Conservation (phyloP, 192 early-diverging fungal genomes). For the Rhizophlyctis rosea region DNA sequence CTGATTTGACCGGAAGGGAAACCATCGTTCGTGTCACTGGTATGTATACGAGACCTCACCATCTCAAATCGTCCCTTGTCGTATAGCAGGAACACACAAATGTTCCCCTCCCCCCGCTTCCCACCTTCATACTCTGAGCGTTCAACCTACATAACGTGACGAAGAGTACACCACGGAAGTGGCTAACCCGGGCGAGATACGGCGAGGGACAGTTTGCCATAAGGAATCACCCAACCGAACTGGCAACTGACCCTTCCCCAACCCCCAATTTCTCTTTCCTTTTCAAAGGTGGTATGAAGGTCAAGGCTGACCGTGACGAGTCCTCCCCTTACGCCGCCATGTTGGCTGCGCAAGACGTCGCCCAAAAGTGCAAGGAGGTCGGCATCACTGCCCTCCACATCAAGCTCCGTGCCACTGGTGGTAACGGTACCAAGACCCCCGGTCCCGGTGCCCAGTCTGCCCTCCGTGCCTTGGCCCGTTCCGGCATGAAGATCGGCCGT, state of each 20-base stretch:
- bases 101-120: too few species aligned
- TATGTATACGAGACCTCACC: too few species aligned
- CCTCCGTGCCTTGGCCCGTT: constrained; percentile 97
- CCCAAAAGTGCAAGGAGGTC: constrained; percentile 97
- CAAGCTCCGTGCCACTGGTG: constrained; percentile 99
- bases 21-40: constrained; percentile 98
- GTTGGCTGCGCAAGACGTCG: constrained; percentile 99
- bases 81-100: too few species aligned
- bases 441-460: constrained; percentile 97
- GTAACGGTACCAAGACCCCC: constrained; percentile 97
- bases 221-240: too few species aligned
- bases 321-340: constrained; percentile 99
- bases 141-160: too few species aligned
- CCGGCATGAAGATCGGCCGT: constrained; percentile 98
- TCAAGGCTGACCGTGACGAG: constrained; percentile 99
- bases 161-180: too few species aligned
- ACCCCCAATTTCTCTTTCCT: constrained; percentile 12
- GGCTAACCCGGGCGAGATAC: too few species aligned
- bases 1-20: constrained; percentile 99
- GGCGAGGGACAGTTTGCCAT: too few species aligned
- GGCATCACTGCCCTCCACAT: constrained; percentile 99
- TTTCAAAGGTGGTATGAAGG: constrained; percentile 97
- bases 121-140: too few species aligned
- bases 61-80: too few species aligned
- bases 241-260: constrained; percentile 3